Conservation (phyloP, 768 basidiomycete genomes). For the Calvatia gigantea region DNA sequence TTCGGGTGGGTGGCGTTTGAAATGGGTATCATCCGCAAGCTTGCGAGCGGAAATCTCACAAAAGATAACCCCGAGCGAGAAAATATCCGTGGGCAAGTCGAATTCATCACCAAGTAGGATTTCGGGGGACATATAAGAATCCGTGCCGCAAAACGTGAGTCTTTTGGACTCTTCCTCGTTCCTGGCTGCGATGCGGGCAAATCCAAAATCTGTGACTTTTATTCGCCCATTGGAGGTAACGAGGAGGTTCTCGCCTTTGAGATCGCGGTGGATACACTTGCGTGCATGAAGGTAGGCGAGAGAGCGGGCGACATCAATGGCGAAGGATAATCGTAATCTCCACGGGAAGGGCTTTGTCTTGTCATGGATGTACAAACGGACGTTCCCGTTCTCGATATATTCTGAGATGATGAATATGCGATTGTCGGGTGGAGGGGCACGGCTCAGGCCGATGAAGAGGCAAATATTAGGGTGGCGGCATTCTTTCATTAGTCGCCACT, state of each 20-base stretch:
- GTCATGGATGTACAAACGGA: conserved; percentile 88
- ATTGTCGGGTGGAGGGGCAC: conserved; percentile 70
- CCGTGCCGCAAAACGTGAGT: conserved; percentile 85
- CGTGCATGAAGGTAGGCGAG: conserved; percentile 97
- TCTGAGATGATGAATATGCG: conserved; percentile 96
- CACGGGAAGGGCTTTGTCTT: conserved; percentile 83
- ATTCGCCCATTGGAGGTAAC: conserved; percentile 91
- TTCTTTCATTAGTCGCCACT: conserved; percentile 98
- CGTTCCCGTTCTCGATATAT: conserved; percentile 89
- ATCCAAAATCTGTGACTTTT: conserved; percentile 99
- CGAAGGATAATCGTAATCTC: conserved; percentile 91
- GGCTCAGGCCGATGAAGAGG: conserved; percentile 86
- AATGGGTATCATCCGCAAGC: conserved; percentile 79
- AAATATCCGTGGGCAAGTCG: conserved; percentile 91
- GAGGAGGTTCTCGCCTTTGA: conserved; percentile 98
- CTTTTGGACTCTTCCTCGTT: conserved; percentile 88
- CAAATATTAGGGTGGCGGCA: conserved; percentile 92
- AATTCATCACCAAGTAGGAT: conserved; percentile 91
- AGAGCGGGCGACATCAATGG: conserved; percentile 90
- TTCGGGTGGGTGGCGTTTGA: conserved; percentile 73
- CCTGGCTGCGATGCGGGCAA: conserved; percentile 89
- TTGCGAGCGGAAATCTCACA: conserved; percentile 84
- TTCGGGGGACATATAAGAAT: conserved; percentile 97
- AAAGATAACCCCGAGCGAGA: conserved; percentile 89
- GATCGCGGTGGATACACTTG: conserved; percentile 83